Evolutionary conservation across 805 yeast species (phyloP), one percentile per base, ranked within the genome.

Genomic region (Millerozyma acaciae): DNA sequence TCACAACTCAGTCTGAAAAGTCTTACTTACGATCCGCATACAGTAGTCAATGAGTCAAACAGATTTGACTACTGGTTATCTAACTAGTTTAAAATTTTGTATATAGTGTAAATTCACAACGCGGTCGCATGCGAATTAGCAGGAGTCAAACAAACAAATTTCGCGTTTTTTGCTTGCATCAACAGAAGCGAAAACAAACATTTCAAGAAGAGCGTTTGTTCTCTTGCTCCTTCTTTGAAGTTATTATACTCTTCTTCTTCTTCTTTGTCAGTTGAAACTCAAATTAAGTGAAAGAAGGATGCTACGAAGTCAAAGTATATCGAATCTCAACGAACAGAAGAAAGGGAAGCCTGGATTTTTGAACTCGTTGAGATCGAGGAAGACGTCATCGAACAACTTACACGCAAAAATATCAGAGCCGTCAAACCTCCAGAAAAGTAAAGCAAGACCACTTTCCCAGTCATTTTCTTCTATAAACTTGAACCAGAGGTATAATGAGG

Each of bases 251-350:
- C 22, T 10, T 20, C 22, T 10, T 8, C 10, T 20, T 20, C 22
- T 8, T 20, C 8, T 8, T 8, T 12, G 8, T 8, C 13, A 24
- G 8, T 8, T 10, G 8, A 24, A 24, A 24, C 12, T 8, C 8
- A 8, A 10, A n/a, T 8, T 8, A 8, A 8, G 15, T 13, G 7
- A 17, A n/a, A 33, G 14, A 13, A 36, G 16, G 18, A 55, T 55
- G 60, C 42, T 55, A 22, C 45, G 58, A 31, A 53, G 59, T 30
- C 57, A 51, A 21, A 52, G 58, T 33, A 48, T 51, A 8, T 38
- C 47, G 15, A 50, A 50, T 34, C 33, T 55, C 5, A 40, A 42
- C 27, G 57, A 51, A n/a, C 44, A 38, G 23, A 40, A 38, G 32
- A 40, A 44, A 16, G 35, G 42, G 8, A 41, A 33, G 30, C 33